Conservation (phyloP, 129 eudicot species). For the Oenanthe sinensis region DNA sequence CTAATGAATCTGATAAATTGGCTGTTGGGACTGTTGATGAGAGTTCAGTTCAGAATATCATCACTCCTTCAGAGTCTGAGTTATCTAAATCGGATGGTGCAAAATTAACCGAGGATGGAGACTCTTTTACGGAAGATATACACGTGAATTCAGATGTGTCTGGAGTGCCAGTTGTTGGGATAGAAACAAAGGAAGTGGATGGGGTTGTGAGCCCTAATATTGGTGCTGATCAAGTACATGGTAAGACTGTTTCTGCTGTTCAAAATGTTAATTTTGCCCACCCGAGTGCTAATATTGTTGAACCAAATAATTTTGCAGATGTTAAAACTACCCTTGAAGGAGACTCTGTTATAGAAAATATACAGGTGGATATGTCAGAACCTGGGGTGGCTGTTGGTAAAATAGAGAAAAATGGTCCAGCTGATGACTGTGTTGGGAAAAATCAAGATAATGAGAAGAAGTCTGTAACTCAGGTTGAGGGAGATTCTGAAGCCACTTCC, state of each 20-base stretch:
- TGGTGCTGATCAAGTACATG: constrained; percentile 9
- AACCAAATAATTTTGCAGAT: constrained; percentile 17
- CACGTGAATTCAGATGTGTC: constrained; percentile 28
- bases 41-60: background rate
- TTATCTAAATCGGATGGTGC: constrained; percentile 21
- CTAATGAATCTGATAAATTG: background rate
- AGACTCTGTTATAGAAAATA: constrained; percentile 42
- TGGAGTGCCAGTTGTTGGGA: constrained; percentile 41
- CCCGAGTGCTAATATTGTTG: constrained; percentile 5
- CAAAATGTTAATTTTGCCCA: background rate
- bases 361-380: constrained; percentile 31
- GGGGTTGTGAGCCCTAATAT: background rate
- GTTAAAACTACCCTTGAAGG: constrained; percentile 32
- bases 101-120: constrained; percentile 33
- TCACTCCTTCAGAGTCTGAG: constrained; percentile 12
- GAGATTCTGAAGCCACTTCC: constrained; percentile 19
- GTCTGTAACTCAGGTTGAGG: constrained; percentile 15
- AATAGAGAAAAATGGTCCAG: constrained; percentile 30
- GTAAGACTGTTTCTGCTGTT: constrained; percentile 3
- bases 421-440: constrained; percentile 5
- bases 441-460: constrained; percentile 8
- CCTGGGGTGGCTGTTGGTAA: constrained; percentile 44
- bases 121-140: constrained; percentile 37
- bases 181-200: constrained; percentile 28
- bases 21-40: background rate